phyloP scores from a whole-genome alignment of 73 alveolate species.

The Effrenium voratum region DNA sequence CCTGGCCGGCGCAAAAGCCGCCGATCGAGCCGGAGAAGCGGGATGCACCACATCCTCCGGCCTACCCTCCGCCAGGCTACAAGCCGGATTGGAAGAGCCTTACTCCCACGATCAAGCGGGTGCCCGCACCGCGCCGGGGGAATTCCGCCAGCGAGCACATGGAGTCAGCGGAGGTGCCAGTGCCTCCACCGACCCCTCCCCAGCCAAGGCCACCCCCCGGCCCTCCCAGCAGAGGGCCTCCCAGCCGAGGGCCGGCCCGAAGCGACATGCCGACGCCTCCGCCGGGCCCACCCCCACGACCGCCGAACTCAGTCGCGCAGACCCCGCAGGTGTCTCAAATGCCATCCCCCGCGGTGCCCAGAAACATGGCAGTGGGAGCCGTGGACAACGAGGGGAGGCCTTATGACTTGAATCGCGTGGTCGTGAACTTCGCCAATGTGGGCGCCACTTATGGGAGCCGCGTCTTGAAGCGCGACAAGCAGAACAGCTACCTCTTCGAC shows the following conservation, averaged over 20 bases:
- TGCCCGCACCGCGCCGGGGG: slow-evolving; percentile 65
- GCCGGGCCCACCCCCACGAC: background rate
- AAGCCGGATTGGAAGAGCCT: slow-evolving; percentile 65
- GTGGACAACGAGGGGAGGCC: slow-evolving; percentile 91
- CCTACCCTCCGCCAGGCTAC: slow-evolving; percentile 65
- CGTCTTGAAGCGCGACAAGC: slow-evolving; percentile 67
- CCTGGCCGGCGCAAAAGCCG: background rate
- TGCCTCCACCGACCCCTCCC: no score
- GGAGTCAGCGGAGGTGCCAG: no score
- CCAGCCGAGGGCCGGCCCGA: background rate
- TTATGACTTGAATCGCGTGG: slow-evolving; percentile 57
- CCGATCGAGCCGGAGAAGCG: background rate
- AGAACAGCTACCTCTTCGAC: slow-evolving; percentile 43
- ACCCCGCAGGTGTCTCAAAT: background rate
- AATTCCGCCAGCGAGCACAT: background rate
- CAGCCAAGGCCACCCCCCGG: background rate
- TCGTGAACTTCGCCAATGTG: slow-evolving; percentile 90
- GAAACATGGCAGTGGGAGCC: background rate
- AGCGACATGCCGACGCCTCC: slow-evolving; percentile 10
- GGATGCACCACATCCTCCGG: slow-evolving; percentile 78
- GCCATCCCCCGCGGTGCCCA: background rate
- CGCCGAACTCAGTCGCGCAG: background rate
- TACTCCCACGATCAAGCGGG: slow-evolving; percentile 57
- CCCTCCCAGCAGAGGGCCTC: background rate
- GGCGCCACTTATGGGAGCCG: slow-evolving; percentile 75